Percentiles rank a stretch among this genome's conserved stretches.
Conservation (phyloP, 1,284 basidiomycete species). For the Tilletia indica region DNA sequence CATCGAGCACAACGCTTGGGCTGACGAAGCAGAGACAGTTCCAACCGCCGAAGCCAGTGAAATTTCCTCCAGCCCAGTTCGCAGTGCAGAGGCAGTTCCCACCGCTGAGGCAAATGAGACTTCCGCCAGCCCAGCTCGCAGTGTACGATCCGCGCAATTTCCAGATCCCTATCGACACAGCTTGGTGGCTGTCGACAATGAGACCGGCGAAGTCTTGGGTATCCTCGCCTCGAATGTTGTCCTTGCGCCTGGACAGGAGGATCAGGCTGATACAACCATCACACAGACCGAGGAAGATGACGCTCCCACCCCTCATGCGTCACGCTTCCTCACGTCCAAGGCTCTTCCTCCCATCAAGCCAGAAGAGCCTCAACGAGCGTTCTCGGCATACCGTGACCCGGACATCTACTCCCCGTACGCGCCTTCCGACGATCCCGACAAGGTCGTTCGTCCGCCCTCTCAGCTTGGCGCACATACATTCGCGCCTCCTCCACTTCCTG, state of each 20-base stretch:
- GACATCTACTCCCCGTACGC: slow-evolving; percentile 16
- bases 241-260: slow-evolving; percentile 21
- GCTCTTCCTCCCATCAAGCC: background rate
- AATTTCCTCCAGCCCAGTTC: background rate
- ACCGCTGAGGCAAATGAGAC: background rate
- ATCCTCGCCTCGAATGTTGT: slow-evolving; percentile 35
- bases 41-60: no score
- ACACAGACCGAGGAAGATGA: slow-evolving; percentile 20
- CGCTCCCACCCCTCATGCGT: slow-evolving; percentile 23
- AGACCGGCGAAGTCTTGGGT: slow-evolving; percentile 39
- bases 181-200: slow-evolving; percentile 43
- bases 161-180: slow-evolving; percentile 32
- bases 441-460: slow-evolving; percentile 5
- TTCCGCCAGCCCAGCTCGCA: background rate
- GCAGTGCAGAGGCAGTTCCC: no score
- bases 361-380: slow-evolving; percentile 23
- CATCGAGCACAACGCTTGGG: background rate
- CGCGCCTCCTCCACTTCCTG: slow-evolving; percentile 40
- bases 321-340: background rate
- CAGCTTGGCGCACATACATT: slow-evolving; percentile 37
- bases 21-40: no score
- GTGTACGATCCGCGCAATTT: background rate
- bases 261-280: background rate
- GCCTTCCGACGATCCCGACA: slow-evolving; percentile 1
- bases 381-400: slow-evolving; percentile 27